Conservation (phyloP, 768 basidiomycete genomes). For the Mycena rosella region DNA sequence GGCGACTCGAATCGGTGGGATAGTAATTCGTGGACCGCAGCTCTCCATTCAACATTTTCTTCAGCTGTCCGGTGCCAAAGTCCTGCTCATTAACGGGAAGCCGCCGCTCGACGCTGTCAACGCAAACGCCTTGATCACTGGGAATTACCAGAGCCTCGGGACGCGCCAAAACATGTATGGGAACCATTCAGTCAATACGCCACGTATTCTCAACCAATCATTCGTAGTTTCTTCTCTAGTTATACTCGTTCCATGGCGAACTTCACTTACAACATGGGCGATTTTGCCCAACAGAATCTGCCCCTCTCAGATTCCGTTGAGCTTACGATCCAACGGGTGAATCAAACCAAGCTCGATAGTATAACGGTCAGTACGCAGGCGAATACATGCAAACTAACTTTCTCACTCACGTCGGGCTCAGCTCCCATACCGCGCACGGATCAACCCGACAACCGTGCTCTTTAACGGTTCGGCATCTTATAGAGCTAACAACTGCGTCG, state of each 20-base stretch:
- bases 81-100: slow-evolving; percentile 63
- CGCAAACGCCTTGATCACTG: slow-evolving; percentile 63
- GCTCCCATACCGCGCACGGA: slow-evolving; percentile 71
- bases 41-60: slow-evolving; percentile 6
- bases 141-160: slow-evolving; percentile 65
- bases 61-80: slow-evolving; percentile 64
- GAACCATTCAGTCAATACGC: neutral
- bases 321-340: slow-evolving; percentile 60
- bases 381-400: neutral
- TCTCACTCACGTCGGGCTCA: slow-evolving; percentile 37
- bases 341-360: slow-evolving; percentile 53
- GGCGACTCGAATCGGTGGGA: slow-evolving; percentile 59
- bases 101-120: slow-evolving; percentile 67
- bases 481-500: slow-evolving; percentile 65
- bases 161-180: slow-evolving; percentile 63
- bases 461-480: slow-evolving; percentile 66
- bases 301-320: slow-evolving; percentile 64
- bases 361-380: slow-evolving; percentile 55
- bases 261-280: slow-evolving; percentile 62
- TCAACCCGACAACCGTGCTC: slow-evolving; percentile 57
- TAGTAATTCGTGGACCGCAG: neutral
- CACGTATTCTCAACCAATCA: neutral
- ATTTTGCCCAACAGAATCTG: slow-evolving; percentile 68
- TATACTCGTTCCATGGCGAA: slow-evolving; percentile 52
- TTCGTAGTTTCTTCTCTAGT: slow-evolving; percentile 59